Percentiles rank a stretch among this genome's conserved stretches.
Evolutionary conservation across 805 yeast species (phyloP).

Genomic region (Candida insectorum): DNA sequence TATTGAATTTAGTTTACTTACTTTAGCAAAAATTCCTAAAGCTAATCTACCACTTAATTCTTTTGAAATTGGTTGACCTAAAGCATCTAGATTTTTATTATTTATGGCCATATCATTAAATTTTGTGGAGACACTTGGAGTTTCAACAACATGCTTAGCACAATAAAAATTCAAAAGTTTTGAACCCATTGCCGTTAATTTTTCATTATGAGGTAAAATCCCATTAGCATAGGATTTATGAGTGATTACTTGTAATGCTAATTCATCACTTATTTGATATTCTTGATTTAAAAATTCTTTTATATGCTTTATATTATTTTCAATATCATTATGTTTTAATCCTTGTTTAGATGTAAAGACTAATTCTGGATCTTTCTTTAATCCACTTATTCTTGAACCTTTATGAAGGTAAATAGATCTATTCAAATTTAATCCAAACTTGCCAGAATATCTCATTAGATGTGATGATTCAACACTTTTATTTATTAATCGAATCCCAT

Average conservation of each 20-base stretch:
- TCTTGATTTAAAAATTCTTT: constrained; percentile 46
- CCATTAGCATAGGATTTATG: constrained; percentile 97
- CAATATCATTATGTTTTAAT: constrained; percentile 48
- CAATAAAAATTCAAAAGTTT: constrained; percentile 53
- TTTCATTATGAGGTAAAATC: constrained; percentile 83
- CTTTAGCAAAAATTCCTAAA: constrained; percentile 51
- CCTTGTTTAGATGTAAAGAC: constrained; percentile 31
- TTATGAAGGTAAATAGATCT: constrained; percentile 40
- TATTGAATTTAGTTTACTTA: constrained; percentile 44
- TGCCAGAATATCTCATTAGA: too few species aligned
- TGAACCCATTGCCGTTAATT: constrained; percentile 68
- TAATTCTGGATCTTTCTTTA: constrained; percentile 67
- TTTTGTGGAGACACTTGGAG: constrained; percentile 14
- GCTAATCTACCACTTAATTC: constrained; percentile 48
- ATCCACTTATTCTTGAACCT: constrained; percentile 63
- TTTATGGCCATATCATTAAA: constrained; percentile 37
- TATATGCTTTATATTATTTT: constrained; percentile 46
- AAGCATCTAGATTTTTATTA: constrained; percentile 51
- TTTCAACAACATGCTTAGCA: constrained; percentile 41
- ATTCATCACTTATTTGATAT: constrained; percentile 54
- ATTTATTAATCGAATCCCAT: too few species aligned
- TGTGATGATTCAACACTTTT: neutral
- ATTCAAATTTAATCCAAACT: neutral
- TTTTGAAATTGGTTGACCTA: constrained; percentile 57
- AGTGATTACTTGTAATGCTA: constrained; percentile 77